Conservation (phyloP, 257 asterid genomes). For the Oldenlandia corymbosa region DNA sequence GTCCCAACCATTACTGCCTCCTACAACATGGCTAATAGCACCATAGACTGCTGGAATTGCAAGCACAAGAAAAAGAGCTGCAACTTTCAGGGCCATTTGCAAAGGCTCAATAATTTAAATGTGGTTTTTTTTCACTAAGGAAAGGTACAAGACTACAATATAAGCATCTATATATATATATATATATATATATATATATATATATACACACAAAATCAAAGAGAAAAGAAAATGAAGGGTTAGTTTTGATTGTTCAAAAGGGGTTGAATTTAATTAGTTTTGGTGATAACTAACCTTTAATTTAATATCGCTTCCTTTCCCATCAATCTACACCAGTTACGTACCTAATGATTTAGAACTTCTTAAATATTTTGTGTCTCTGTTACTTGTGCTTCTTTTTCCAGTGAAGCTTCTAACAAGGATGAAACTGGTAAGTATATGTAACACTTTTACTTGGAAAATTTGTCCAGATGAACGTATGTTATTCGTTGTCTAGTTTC, state of each 20-base stretch:
- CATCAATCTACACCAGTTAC: slow-evolving; percentile 2
- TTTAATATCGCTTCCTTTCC: background rate
- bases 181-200: background rate
- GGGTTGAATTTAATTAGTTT: background rate
- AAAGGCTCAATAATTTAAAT: background rate
- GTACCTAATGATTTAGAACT: slow-evolving; percentile 15
- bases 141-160: too few relatives aligned
- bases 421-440: too few relatives aligned
- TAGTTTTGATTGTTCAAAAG: background rate
- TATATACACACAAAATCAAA: background rate
- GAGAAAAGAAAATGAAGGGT: background rate
- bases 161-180: too few relatives aligned
- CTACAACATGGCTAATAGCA: slow-evolving; percentile 42
- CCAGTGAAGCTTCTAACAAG: too few relatives aligned
- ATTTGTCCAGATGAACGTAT: too few relatives aligned
- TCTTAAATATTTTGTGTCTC: too few relatives aligned
- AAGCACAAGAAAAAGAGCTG: slow-evolving; percentile 27
- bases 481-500: too few relatives aligned
- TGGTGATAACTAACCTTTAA: background rate
- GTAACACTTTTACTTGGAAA: too few relatives aligned
- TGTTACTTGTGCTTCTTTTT: too few relatives aligned
- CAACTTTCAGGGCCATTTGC: slow-evolving; percentile 31
- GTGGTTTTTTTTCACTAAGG: background rate
- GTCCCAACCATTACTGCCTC: slow-evolving; percentile 45
- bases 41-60: slow-evolving; percentile 37